Base-by-base conservation (phyloP, 1,139 yeast genomes). In the Kazachstania sp. region DNA sequence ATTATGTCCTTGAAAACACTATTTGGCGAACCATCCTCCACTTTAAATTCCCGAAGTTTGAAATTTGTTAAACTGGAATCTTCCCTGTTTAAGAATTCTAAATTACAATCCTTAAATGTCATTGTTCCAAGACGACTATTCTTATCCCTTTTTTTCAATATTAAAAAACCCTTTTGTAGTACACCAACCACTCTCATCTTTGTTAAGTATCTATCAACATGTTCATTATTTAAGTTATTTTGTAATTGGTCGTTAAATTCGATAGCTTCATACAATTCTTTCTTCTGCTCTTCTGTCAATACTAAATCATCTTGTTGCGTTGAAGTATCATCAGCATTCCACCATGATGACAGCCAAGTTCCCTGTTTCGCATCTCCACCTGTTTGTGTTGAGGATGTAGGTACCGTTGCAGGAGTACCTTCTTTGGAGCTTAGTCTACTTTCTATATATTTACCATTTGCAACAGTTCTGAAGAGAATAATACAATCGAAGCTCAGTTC, bases 231-330 rank as follows among this genome's bases (percentile, higher is more conserved):
- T 0, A 72, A 54, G 19, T 49, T 18, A 26, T 26, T 45, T 0
- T 78, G 59, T 0, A 76, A 74, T 46, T 77, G 71, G 52, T 88
- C 96, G 57, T 88, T 86, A 68, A 84, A 90, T 52, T 90, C 99
- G 54, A 94, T 92, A 0, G 97, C 95, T 52, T 87, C 95, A 61
- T 87, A 90, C 15, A 92, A 73, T 47, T 94, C 98, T 61, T 87
- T 73, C 53, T 82, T 71, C 57, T 85, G 92, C 51, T 82, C 87
- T 23, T 81, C 85, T 1, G 80, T 71, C 56, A 83, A 67, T 12
- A 69, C 67, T 31, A 73, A 55, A 12, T 64, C 65, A n/a, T 63
- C 60, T 11, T 65, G 66, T 8, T 59, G 62, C 2, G 55, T 59
- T 9, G 61, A 52, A 13, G 51, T 53, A 4, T 51, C 40, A 2